phyloP scores from a whole-genome alignment of 2,329 filamentous ascomycete species.

The Fusarium haematococcum region DNA sequence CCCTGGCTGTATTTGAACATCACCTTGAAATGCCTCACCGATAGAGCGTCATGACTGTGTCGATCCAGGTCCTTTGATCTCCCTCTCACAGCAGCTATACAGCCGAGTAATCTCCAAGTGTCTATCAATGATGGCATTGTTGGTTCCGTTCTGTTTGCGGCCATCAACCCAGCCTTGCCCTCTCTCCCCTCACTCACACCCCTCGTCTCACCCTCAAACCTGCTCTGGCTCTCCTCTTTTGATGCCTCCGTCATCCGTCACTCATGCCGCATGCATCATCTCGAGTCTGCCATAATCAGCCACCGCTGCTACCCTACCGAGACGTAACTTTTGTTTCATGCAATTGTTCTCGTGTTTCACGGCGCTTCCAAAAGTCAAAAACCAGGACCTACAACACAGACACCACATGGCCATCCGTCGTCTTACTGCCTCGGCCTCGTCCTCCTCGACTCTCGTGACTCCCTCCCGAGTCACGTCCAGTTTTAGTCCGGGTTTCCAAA shows the following conservation, averaged over 20 bases:
- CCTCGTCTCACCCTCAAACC: constrained; percentile 34
- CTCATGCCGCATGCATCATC: constrained; percentile 12
- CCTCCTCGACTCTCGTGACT: background rate
- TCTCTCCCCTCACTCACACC: background rate
- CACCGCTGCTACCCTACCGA: constrained; percentile 7
- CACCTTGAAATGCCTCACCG: constrained; percentile 31
- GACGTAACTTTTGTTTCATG: constrained; percentile 11
- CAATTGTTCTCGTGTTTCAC: constrained; percentile 12
- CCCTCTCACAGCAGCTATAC: constrained; percentile 9
- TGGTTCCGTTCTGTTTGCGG: background rate
- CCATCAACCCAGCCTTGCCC: constrained; percentile 10
- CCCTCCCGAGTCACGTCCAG: background rate
- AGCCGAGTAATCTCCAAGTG: background rate
- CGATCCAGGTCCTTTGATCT: constrained; percentile 38
- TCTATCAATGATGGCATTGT: background rate
- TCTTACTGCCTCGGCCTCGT: background rate
- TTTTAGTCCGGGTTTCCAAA: background rate
- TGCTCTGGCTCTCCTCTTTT: background rate
- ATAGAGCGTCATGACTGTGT: constrained; percentile 20
- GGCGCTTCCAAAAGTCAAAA: constrained; percentile 1
- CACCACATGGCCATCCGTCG: background rate
- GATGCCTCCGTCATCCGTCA: constrained; percentile 9
- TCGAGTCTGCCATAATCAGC: background rate
- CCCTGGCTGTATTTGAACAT: constrained; percentile 22
- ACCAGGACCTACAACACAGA: background rate